Percentiles rank a stretch among this genome's conserved stretches.
phyloP scores from a whole-genome alignment of 768 basidiomycete genomes.

The Amylocystis lapponica region DNA sequence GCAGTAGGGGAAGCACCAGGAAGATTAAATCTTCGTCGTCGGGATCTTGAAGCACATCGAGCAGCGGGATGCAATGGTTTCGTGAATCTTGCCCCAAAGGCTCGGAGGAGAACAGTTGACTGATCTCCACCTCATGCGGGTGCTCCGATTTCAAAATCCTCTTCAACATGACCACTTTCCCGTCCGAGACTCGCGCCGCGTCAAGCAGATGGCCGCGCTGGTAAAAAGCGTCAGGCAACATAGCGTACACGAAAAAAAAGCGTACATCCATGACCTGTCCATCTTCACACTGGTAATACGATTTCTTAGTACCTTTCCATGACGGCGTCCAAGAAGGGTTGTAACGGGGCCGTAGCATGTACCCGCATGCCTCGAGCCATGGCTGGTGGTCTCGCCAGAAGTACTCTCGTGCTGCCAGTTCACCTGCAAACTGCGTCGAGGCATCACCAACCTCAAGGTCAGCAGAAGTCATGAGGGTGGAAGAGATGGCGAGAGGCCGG shows the following conservation, averaged over 20 bases:
- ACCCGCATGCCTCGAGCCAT: conserved; percentile 5
- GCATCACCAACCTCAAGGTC: too few relatives aligned
- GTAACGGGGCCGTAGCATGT: conserved; percentile 11
- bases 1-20: conserved; percentile 19
- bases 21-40: conserved; percentile 4
- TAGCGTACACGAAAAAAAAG: neutral
- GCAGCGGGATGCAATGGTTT: conserved; percentile 21
- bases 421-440: too few relatives aligned
- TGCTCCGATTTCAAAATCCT: conserved; percentile 4
- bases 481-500: too few relatives aligned
- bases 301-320: conserved; percentile 8
- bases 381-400: conserved; percentile 12
- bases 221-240: conserved; percentile 9
- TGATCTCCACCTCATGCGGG: conserved; percentile 12
- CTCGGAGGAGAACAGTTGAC: conserved; percentile 3
- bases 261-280: neutral
- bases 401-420: too few relatives aligned
- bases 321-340: conserved; percentile 13
- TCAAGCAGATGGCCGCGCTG: conserved; percentile 18
- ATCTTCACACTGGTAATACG: neutral
- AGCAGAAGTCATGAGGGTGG: too few relatives aligned
- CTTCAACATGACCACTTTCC: conserved; percentile 26
- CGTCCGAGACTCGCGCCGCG: conserved; percentile 26
- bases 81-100: conserved; percentile 3
- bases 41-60: conserved; percentile 13